Evolutionary conservation across 129 eudicot genomes (phyloP).

Genomic region (Tanacetum coccineum): DNA sequence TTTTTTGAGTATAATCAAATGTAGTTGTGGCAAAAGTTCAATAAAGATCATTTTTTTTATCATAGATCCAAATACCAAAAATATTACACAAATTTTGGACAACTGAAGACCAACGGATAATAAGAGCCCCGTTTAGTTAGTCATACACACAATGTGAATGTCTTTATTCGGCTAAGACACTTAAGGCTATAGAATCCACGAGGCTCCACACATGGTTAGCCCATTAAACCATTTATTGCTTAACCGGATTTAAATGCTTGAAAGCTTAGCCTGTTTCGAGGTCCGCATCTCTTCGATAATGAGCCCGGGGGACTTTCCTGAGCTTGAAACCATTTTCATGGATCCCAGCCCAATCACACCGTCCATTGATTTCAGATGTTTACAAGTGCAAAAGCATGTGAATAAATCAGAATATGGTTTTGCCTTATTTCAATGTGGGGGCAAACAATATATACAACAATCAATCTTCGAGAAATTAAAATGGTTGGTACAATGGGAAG

Average conservation of each 20-base stretch:
- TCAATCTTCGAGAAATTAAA: not conserved
- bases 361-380: constrained; percentile 1
- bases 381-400: accelerated
- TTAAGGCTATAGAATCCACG: not conserved
- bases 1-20: too few species aligned
- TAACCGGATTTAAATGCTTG: not conserved
- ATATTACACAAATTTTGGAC: not conserved
- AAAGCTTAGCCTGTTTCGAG: constrained; percentile 29
- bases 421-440: constrained; percentile 3
- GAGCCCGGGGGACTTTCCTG: constrained; percentile 48
- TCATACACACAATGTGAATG: constrained; percentile 36
- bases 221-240: constrained; percentile 6
- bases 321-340: not conserved
- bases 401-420: not conserved
- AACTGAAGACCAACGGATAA: constrained; percentile 21
- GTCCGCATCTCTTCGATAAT: constrained; percentile 37
- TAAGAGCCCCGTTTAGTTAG: constrained; percentile 57
- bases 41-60: too few species aligned
- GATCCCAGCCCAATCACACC: constrained; percentile 23
- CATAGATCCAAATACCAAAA: too few species aligned
- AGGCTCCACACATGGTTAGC: constrained; percentile 42
- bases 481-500: not conserved
- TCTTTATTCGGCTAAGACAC: constrained; percentile 28
- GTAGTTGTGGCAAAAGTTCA: too few species aligned
- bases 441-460: constrained; percentile 1